Conservation (phyloP, 169 alveolate genomes). For the Miamiensis avidus region DNA sequence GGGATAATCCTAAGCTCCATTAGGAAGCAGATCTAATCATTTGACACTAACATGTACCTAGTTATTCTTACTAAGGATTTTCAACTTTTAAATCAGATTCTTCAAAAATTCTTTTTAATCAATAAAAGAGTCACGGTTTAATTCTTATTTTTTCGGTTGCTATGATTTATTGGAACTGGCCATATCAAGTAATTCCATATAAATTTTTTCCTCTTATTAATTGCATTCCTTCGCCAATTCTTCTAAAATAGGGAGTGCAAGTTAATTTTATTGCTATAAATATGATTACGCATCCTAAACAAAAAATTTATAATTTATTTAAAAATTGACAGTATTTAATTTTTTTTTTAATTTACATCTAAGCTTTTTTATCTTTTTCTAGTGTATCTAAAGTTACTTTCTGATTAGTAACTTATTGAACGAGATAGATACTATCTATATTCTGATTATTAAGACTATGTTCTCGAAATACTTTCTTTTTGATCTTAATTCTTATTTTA, state of each 20-base stretch:
- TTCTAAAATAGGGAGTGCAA: neutral
- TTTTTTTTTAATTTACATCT: neutral
- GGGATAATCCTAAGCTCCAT: neutral
- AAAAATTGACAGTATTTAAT: too few species aligned
- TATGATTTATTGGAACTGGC: too few species aligned
- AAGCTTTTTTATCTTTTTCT: neutral
- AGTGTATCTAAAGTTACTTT: neutral
- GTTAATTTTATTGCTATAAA: too few species aligned
- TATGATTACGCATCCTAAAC: neutral
- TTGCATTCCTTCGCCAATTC: neutral
- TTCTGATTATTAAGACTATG: too few species aligned
- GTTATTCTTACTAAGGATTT: neutral
- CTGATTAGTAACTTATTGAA: too few species aligned
- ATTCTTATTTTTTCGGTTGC: neutral
- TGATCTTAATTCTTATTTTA: too few species aligned
- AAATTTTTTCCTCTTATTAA: neutral
- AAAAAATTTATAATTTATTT: too few species aligned
- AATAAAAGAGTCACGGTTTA: neutral
- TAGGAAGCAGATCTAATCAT: neutral
- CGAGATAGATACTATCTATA: too few species aligned
- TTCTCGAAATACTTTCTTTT: too few species aligned
- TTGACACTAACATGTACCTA: neutral
- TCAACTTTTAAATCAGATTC: neutral
- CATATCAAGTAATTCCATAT: neutral
- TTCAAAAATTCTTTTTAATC: neutral